A percentile compares a stretch with the other conserved stretches of the same genome.
These are phyloP conservation scores for Chalaropsis ovoidea DNA, from an alignment of 2,329 filamentous ascomycete genomes.

Conservation along the genomic window DNA sequence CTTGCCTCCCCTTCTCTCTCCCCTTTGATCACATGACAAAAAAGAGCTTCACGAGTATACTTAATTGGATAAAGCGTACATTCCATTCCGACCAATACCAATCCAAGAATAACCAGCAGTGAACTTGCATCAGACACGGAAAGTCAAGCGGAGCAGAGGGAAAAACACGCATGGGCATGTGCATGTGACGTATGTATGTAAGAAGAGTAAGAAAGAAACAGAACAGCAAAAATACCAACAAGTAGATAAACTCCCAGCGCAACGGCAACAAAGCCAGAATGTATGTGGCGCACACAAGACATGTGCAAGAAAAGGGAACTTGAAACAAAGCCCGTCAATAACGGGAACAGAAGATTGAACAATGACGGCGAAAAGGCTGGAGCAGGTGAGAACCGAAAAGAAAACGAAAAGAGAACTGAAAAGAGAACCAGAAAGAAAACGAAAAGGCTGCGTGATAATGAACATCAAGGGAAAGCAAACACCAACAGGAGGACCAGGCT, in stretches of 20 bases:
- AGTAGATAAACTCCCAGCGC: neutral
- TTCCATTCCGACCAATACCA: neutral
- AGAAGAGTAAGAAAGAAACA: neutral
- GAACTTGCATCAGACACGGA: neutral
- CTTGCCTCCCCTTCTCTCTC: no score
- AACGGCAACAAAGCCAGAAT: neutral
- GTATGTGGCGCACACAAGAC: neutral
- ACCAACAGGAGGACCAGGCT: neutral
- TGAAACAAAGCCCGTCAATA: conserved; percentile 3
- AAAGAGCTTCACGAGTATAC: neutral
- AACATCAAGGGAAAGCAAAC: neutral
- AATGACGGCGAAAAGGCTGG: neutral
- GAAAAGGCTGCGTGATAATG: conserved; percentile 15
- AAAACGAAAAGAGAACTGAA: neutral
- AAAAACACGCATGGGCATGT: conserved; percentile 22
- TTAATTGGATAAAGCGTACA: neutral
- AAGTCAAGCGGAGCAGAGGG: neutral
- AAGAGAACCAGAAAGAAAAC: neutral
- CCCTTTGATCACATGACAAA: neutral
- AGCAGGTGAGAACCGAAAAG: neutral
- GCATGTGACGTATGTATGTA: conserved; percentile 13
- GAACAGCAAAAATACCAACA: neutral
- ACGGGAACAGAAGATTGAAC: neutral
- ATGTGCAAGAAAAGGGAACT: neutral
- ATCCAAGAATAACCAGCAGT: neutral